Conservation (phyloP, 306 rosid species). For the Prunus mongolica region DNA sequence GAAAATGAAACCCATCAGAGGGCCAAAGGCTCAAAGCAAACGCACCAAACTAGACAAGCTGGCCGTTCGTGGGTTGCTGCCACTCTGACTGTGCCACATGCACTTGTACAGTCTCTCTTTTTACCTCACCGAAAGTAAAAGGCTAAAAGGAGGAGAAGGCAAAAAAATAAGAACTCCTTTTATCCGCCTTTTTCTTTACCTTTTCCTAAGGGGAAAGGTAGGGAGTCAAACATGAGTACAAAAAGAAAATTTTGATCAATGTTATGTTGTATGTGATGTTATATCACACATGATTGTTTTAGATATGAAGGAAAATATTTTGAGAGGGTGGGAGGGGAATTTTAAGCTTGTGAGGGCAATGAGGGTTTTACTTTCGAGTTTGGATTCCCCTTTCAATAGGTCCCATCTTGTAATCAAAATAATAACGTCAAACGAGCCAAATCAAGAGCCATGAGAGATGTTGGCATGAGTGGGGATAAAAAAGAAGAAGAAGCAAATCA, state of each 20-base stretch:
- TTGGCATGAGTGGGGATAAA: neutral
- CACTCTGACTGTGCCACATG: neutral
- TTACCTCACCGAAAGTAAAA: conserved; percentile 17
- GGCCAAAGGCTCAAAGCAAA: neutral
- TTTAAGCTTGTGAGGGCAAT: too few species aligned
- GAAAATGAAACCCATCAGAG: neutral
- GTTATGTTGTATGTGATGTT: neutral
- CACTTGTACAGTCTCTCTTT: neutral
- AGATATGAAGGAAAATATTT: too few species aligned
- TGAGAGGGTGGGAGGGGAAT: too few species aligned
- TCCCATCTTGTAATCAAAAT: too few species aligned
- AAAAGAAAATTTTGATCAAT: neutral
- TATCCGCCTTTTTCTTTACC: neutral
- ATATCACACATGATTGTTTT: neutral
- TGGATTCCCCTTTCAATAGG: too few species aligned
- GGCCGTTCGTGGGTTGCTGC: neutral
- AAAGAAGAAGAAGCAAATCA: neutral
- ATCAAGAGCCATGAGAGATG: neutral
- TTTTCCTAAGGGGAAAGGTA: conserved; percentile 3
- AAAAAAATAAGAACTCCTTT: neutral
- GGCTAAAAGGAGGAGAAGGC: neutral
- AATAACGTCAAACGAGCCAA: too few species aligned
- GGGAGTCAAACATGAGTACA: neutral
- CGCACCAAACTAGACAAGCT: neutral
- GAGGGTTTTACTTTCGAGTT: too few species aligned